Evolutionary conservation across 1,284 basidiomycete species (phyloP), one percentile per base, ranked within the genome.

Genomic region (Boletellus deceptivus): DNA sequence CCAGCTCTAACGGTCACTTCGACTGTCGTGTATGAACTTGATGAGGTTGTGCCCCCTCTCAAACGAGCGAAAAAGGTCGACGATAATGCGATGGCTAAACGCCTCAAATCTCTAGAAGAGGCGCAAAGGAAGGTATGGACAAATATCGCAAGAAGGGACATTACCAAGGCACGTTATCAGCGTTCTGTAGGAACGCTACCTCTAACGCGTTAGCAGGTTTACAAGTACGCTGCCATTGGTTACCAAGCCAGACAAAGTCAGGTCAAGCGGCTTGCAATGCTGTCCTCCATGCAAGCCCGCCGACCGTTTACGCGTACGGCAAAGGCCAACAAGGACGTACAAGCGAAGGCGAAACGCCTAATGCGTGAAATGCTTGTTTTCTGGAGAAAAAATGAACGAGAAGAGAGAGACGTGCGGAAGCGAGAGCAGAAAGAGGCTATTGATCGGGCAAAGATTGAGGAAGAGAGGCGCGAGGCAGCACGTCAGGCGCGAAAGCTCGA

Each of bases 361-460:
- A 93, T 94, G 90, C 84, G 89, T 36, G 89, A 96, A 75, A 94
- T 98, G 86, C 84, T 97, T 59, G 85, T 94, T 27, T 97, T 94
- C 74, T 98, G 94, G 93, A 93, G 91, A 73, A 95, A 94, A 73
- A 98, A 98, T 64, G 96, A 99, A 70, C 94, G 95, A 67, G 89
- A 91, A 69, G 95, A 98, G 72, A 78, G 94, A 49, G 93, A 98
- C 55, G 83, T 93, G 27, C 85, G 94, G 55, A 93, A 91, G 69
- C 90, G 91, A 53, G 95, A 97, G 58, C 94, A 98, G 68, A 95
- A 94, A 67, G 93, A 96, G 68, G 92, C 92, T 6, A 79, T 87
- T 56, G 93, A 97, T 60, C 82, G 90, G 46, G 84, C 93, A 36
- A 94, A 91, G 71, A 76, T 93, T 38, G 97, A 99, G 70, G 97